phyloP scores from a whole-genome alignment of 192 early-diverging fungal species.

The Rhizophagus sp. region DNA sequence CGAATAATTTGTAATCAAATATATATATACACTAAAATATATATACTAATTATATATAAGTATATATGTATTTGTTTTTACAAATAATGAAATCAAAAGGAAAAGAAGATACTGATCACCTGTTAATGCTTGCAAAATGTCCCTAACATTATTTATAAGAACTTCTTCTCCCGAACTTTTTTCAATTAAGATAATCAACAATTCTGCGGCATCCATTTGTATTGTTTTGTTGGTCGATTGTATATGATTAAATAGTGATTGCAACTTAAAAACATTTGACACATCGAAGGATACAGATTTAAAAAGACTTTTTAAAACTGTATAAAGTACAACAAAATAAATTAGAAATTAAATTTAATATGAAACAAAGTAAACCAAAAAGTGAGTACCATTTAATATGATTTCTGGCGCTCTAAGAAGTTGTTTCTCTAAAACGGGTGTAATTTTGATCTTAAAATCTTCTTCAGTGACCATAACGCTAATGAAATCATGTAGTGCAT shows the following conservation, averaged over 20 bases:
- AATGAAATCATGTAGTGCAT: conserved; percentile 64
- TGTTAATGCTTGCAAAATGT: conserved; percentile 53
- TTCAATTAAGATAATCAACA: conserved; percentile 61
- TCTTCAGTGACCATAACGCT: conserved; percentile 50
- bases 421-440: conserved; percentile 69
- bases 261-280: conserved; percentile 59
- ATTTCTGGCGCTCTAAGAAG: conserved; percentile 86
- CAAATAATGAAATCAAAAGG: no score
- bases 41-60: no score
- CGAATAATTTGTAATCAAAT: no score
- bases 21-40: no score
- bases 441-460: conserved; percentile 58
- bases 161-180: conserved; percentile 49
- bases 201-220: conserved; percentile 53
- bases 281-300: conserved; percentile 62
- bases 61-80: no score
- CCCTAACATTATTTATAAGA: conserved; percentile 58
- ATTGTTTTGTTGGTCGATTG: conserved; percentile 64
- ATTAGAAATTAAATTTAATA: background rate
- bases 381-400: conserved; percentile 58
- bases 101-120: conserved; percentile 33
- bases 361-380: background rate
- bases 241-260: conserved; percentile 63
- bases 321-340: conserved; percentile 20
- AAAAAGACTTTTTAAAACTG: conserved; percentile 55